Base-by-base conservation (phyloP, 495 filamentous ascomycete species). In the Tuber aestivum region DNA sequence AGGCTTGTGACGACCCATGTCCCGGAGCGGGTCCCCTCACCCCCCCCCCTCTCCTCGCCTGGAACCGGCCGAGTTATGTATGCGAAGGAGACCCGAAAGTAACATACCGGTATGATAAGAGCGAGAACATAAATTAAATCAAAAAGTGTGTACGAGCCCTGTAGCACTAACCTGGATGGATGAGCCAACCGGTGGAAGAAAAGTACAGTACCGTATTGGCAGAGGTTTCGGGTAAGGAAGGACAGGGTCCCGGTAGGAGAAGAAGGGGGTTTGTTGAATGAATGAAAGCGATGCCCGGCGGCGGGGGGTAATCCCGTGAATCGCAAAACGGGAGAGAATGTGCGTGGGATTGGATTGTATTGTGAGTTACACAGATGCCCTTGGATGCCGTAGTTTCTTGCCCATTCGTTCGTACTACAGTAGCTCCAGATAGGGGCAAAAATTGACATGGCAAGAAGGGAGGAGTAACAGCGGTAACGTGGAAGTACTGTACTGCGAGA, bases 1-100 rank as follows among this genome's bases (percentile, higher is more conserved):
- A 40, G 48, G 61, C 70, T 72, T 79, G 72, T 73, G 78, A 79
- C 71, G 75, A 79, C 72, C 40, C 48, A 79, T 79, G 71, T 48
- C 44, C 77, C 44, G 70, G 74, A 40, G 76, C 68, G 27, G 41
- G 61, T 75, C 32, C 71, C 48, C 32, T 35, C 44, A 61, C 48
- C 23, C 23, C 23, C n/a, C 48, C n/a, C 23, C 61, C 41, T 35
- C 35, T 35, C 70, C 76, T 79, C 78, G 78, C 78, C 79, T 79
- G 76, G 78, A 65, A 72, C 78, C 76, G 77, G 76, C 78, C 70
- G 73, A 79, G 70, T 65, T 35, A 65, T 65, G 56, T 35, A 20
- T 7, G 56, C 32, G 14, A 65, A 27, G 56, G 27, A 65, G 20
- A 65, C 27, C 27, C 56, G 56, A 65, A 35, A 27, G 44, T 21